Conservation (phyloP, 352 stramenopile genomes). For the Pythium utonaiense region DNA sequence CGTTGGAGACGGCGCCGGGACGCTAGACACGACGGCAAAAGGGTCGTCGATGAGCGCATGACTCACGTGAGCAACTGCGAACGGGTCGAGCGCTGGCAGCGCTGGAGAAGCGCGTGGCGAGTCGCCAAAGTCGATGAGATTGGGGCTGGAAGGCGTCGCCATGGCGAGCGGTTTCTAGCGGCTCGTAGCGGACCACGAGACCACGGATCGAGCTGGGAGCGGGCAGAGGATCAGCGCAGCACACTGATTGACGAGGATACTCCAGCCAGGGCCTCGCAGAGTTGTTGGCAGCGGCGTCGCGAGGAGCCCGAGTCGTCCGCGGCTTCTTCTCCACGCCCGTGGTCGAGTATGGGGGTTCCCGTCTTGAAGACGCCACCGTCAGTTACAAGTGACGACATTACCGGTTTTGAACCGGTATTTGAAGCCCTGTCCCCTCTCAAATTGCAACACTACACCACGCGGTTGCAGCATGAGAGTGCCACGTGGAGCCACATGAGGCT, state of each 20-base stretch:
- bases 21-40: conserved; percentile 12
- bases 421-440: background rate
- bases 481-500: conserved; percentile 13
- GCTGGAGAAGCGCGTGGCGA: conserved; percentile 5
- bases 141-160: conserved; percentile 24
- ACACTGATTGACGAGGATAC: background rate
- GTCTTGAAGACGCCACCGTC: conserved; percentile 10
- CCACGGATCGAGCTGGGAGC: conserved; percentile 5
- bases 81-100: conserved; percentile 9
- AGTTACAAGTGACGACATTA: conserved; percentile 4
- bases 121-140: conserved; percentile 30
- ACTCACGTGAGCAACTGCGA: conserved; percentile 1
- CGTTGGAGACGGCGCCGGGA: background rate
- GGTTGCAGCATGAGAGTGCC: conserved; percentile 15
- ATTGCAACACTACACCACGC: background rate
- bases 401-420: conserved; percentile 7
- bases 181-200: background rate
- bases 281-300: background rate
- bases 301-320: background rate
- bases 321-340: background rate
- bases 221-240: background rate
- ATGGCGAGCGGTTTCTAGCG: conserved; percentile 6
- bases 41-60: conserved; percentile 9
- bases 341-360: background rate
- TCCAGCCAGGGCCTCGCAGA: background rate